Evolutionary conservation across 345 rosid genomes (phyloP), one percentile per base, ranked within the genome.

Genomic region (Viola odorata): DNA sequence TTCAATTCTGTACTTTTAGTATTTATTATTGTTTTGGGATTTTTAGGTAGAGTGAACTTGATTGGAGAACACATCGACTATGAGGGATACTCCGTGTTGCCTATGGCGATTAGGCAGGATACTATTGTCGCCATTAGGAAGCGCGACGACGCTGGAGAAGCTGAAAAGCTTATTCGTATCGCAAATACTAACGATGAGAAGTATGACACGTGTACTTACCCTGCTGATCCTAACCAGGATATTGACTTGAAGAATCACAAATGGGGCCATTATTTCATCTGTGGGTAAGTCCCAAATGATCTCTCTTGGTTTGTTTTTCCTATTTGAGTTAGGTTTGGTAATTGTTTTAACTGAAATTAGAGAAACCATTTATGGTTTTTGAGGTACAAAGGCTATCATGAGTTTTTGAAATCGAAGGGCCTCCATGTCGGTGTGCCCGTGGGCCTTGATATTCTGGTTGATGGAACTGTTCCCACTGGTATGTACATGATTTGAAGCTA

Each of bases 91-190:
- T 94, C 99, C 0, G 99, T 91, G 78, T 58, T 94, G 58, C 99
- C 99, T 1, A 94, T 90, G 99, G 99, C 99, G n/a, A 88, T 94
- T 41, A 84, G 96, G 65, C 97, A 88, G 67, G 99, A 94, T 50
- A 94, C 96, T 0, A 88, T 95, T 32, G 69, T 95, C 14, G 96
- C 90, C 0, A 95, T 91, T 12, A 78, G 95, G 16, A 95, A 84
- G 71, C 69, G 53, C 10, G 81, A 75, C 5, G 39, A 23, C 13
- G 54, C 73, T 4, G 77, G 70, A 32, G 83, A 84, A 51, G 70
- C 69, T 50, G 72, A 80, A 6, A 84, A 81, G 61, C 60, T 73
- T 61, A 82, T 95, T 41, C 76, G 86, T 42, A 81, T 95, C 3
- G 92, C 85, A 1, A 95, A 95, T 73, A 91, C 88, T 7, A 78